A percentile compares a stretch with the other conserved stretches of the same genome.
phyloP scores from a whole-genome alignment of 805 yeast species.

The Ogataea nitratoaversa region DNA sequence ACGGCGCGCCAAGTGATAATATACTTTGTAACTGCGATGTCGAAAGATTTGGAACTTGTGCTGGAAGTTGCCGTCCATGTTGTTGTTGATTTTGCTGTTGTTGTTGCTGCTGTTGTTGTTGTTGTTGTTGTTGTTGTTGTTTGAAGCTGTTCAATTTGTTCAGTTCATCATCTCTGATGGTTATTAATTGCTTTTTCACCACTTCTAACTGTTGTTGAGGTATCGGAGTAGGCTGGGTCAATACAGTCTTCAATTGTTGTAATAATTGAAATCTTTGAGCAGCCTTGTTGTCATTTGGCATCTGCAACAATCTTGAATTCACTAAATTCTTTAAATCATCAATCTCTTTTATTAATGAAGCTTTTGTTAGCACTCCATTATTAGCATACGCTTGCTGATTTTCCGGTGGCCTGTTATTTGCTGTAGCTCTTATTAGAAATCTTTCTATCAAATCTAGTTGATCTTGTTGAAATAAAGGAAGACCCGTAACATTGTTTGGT shows the following conservation, averaged over 20 bases:
- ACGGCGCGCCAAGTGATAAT: constrained; percentile 3
- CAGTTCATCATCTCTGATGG: constrained; percentile 32
- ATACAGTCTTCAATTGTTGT: constrained; percentile 37
- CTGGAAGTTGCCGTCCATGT: constrained; percentile 4
- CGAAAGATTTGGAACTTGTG: constrained; percentile 6
- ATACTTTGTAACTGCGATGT: constrained; percentile 15
- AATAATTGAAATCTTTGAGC: constrained; percentile 42
- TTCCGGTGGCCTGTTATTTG: constrained; percentile 29
- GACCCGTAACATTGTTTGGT: constrained; percentile 55
- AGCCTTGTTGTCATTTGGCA: constrained; percentile 37
- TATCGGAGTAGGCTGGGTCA: constrained; percentile 28
- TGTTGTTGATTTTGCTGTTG: constrained; percentile 19
- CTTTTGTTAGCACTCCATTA: constrained; percentile 13
- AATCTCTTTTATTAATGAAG: constrained; percentile 26
- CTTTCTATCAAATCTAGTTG: constrained; percentile 69
- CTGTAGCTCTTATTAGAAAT: constrained; percentile 62
- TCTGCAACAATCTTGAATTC: constrained; percentile 33
- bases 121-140: constrained; percentile 24
- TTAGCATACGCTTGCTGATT: constrained; percentile 2
- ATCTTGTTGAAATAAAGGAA: constrained; percentile 68
- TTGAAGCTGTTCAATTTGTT: constrained; percentile 23
- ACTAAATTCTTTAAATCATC: constrained; percentile 40
- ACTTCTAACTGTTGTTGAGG: constrained; percentile 29
- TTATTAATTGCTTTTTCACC: constrained; percentile 29
- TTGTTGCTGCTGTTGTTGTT: constrained; percentile 15